phyloP scores from a whole-genome alignment of 352 stramenopile species.

The Phytophthora fragariaefolia region DNA sequence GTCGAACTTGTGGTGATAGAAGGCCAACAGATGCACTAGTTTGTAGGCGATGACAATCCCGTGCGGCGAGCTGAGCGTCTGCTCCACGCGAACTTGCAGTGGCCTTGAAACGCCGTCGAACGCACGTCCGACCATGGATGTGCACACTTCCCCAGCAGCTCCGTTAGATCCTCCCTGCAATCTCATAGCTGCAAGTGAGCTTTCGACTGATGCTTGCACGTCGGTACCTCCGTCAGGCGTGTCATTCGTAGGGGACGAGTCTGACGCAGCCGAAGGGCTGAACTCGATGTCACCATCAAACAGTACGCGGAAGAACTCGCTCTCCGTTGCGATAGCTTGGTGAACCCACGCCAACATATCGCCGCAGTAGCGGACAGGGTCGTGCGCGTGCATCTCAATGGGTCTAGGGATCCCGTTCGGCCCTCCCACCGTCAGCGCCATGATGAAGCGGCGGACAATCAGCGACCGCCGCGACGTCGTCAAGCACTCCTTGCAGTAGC shows the following conservation, averaged over 20 bases:
- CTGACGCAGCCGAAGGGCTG: slow-evolving; percentile 15
- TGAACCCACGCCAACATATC: slow-evolving; percentile 92
- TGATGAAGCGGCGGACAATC: slow-evolving; percentile 80
- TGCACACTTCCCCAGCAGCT: slow-evolving; percentile 18
- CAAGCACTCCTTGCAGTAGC: slow-evolving; percentile 86
- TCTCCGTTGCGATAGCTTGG: slow-evolving; percentile 81
- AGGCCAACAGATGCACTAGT: slow-evolving; percentile 68
- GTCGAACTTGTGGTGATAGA: slow-evolving; percentile 71
- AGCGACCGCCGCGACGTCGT: slow-evolving; percentile 55
- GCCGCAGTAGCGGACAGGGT: slow-evolving; percentile 86
- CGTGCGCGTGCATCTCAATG: slow-evolving; percentile 90
- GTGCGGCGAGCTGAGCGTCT: slow-evolving; percentile 60
- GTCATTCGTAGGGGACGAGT: not conserved
- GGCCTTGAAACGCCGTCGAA: slow-evolving; percentile 70
- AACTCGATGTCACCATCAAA: slow-evolving; percentile 69
- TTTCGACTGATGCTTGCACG: not conserved
- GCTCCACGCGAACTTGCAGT: slow-evolving; percentile 71
- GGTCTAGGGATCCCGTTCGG: slow-evolving; percentile 78
- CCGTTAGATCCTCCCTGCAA: not conserved
- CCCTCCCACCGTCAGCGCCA: slow-evolving; percentile 74
- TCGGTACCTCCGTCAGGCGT: not conserved
- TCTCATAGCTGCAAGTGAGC: not conserved
- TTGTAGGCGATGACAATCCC: slow-evolving; percentile 70
- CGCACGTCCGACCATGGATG: slow-evolving; percentile 61
- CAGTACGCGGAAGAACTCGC: slow-evolving; percentile 82